Base-by-base conservation (phyloP, 768 basidiomycete species). In the Gymnopilus dilepis region DNA sequence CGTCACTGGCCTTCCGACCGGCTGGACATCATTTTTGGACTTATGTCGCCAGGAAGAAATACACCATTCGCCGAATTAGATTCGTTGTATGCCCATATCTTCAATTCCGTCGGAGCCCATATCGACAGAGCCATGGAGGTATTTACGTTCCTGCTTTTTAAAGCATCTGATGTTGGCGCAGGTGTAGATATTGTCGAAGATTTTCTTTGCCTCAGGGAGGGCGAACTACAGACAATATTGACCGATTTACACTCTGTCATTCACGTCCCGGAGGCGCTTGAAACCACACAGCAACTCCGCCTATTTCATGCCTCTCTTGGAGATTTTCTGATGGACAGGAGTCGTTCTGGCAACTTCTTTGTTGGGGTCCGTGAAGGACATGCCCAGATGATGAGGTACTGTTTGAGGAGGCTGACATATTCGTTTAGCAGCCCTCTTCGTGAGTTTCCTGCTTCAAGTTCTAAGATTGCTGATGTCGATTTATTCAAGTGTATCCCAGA, bases 21-120 rank as follows among this genome's bases (percentile, higher is more conserved):
- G 9, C 61, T 69, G 19, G 51, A 67, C 6, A 58, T 61, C n/a
- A 41, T 71, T 21, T 55, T 66, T 6, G 62, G 57, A 22, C 40
- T 68, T 19, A 34, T 55, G 21, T n/a, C 40, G 11, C 28, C 43
- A 11, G 24, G 58, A 28, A 13, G 50, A 24, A 57, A 56, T 13
- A 28, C 24, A 19, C 63, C 66, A n/a, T 65, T 64, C 30, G 54
- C 60, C 12, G 58, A 67, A 9, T 52, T 67, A 21, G 66, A 67
- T 41, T 56, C 61, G 1, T 42, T 67, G 2, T 67, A 65, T 33
- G 22, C 22, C 4, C 60, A 67, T 13, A 63, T 70, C 17, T 31
- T 70, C 8, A 42, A 56, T 15, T 33, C 33, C 6, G 15, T 54
- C 37, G 24, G 33, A 3, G 33, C 60, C 15, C 34, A 37, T 42